phyloP scores from a whole-genome alignment of 1,284 basidiomycete species.

The Trichosporon sp. region DNA sequence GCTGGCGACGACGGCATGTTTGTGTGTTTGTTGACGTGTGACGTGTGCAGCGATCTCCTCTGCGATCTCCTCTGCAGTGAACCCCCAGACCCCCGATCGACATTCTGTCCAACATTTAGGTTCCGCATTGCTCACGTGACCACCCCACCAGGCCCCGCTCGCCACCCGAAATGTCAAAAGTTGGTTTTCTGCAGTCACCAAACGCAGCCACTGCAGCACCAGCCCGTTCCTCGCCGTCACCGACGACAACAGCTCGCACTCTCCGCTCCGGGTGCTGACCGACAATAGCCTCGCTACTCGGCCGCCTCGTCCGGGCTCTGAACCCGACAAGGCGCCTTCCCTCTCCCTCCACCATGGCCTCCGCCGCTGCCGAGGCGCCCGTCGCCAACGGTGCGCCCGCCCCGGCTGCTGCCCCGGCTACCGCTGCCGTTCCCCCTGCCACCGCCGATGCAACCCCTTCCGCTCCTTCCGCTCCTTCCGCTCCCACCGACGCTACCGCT shows the following conservation, averaged over 20 bases:
- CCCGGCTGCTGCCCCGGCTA: background rate
- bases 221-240: background rate
- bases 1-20: background rate
- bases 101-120: constrained; percentile 3
- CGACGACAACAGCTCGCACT: background rate
- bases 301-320: background rate
- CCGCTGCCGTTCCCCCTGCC: too few relatives aligned
- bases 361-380: background rate
- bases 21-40: background rate
- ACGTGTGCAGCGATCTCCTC: background rate
- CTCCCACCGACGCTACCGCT: too few relatives aligned
- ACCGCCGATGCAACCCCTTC: too few relatives aligned
- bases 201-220: too few relatives aligned
- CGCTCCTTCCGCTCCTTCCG: background rate
- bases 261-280: background rate
- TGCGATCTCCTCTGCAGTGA: background rate
- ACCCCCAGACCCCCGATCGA: background rate
- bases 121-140: background rate
- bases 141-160: background rate
- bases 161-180: constrained; percentile 5
- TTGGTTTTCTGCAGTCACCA: background rate
- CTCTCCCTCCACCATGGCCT: background rate
- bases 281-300: background rate
- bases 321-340: background rate
- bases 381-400: background rate